These are phyloP conservation scores for Pseudogymnoascus sp. DNA, from an alignment of 2,329 filamentous ascomycete species.

Conservation along the genomic window DNA sequence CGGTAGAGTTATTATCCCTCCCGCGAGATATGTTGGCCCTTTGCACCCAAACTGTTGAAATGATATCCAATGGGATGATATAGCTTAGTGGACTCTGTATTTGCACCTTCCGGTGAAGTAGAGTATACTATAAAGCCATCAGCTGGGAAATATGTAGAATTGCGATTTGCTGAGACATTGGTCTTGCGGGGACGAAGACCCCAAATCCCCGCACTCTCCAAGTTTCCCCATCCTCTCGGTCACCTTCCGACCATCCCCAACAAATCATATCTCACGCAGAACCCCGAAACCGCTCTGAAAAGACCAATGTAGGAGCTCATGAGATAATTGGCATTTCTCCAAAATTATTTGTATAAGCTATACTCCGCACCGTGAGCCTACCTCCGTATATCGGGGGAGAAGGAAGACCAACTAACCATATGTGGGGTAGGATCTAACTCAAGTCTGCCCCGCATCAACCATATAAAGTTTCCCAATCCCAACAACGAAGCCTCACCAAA, in stretches of 20 bases:
- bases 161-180: neutral
- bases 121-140: neutral
- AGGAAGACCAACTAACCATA: neutral
- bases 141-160: neutral
- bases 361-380: neutral
- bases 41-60: neutral
- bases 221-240: neutral
- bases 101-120: neutral
- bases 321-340: neutral
- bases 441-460: neutral
- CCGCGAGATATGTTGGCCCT: neutral
- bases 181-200: neutral
- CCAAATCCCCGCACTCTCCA: constrained; percentile 5
- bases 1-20: too few relatives aligned
- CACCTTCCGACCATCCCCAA: neutral
- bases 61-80: neutral
- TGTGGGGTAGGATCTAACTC: neutral
- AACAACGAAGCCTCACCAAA: neutral
- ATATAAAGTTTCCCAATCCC: neutral
- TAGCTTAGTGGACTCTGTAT: neutral
- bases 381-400: neutral
- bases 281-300: neutral
- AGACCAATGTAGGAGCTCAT: neutral
- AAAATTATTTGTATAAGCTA: neutral
- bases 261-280: neutral